Conservation (phyloP, 805 yeast genomes). For the Ogataea nakhonphanomensis region DNA sequence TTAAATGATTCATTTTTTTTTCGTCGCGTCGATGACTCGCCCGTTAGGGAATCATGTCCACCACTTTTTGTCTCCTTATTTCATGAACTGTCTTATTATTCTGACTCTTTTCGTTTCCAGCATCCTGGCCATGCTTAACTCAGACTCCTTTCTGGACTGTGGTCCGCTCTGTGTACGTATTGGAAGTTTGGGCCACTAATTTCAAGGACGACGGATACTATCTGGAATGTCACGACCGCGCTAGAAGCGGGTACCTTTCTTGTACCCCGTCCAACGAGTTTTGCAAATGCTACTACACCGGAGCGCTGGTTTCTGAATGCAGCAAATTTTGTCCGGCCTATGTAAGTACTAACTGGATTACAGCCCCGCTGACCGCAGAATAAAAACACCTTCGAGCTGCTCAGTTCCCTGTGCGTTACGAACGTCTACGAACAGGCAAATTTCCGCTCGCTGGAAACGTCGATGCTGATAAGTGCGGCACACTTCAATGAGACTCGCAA, state of each 20-base stretch:
- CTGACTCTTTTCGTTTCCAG: not conserved
- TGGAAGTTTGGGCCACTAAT: not conserved
- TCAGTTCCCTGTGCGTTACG: conserved; percentile 17
- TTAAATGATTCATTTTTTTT: not conserved
- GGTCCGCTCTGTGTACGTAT: conserved; percentile 25
- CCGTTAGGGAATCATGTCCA: not conserved
- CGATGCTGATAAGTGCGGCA: conserved; percentile 1
- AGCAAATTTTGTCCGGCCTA: conserved; percentile 25
- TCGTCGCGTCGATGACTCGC: conserved; percentile 8
- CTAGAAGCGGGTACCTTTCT: conserved; percentile 15
- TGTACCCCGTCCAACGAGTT: conserved; percentile 21
- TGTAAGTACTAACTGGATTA: conserved; percentile 9
- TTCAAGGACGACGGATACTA: conserved; percentile 24
- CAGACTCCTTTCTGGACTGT: conserved; percentile 20
- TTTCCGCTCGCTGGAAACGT: conserved; percentile 6
- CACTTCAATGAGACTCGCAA: conserved; percentile 8
- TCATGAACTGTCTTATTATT: not conserved
- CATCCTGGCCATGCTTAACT: conserved; percentile 4
- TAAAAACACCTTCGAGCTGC: conserved; percentile 21
- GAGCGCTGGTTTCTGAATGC: conserved; percentile 23
- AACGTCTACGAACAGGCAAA: conserved; percentile 19
- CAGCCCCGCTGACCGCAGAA: conserved; percentile 10
- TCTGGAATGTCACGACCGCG: conserved; percentile 25
- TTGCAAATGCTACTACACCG: conserved; percentile 30
- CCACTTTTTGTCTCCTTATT: not conserved